Conservation (phyloP, 208 protist species). For the Porcisia hertigi region DNA sequence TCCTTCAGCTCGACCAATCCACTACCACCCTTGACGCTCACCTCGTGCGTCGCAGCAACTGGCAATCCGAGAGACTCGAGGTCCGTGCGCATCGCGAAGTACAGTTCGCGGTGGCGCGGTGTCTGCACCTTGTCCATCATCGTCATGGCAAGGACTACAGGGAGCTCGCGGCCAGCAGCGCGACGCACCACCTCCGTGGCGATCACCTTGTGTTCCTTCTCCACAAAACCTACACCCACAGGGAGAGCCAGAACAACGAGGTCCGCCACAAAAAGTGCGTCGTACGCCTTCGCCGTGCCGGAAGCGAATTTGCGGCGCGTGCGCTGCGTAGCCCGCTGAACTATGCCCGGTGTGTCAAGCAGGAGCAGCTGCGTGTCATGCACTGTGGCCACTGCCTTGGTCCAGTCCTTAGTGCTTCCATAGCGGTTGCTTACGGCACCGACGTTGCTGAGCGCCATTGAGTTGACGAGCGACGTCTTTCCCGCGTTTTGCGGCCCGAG, state of each 20-base stretch:
- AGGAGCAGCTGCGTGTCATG: conserved; percentile 89
- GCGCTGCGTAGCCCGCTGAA: conserved; percentile 41
- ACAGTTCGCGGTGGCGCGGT: conserved; percentile 81
- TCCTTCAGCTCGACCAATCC: conserved; percentile 91
- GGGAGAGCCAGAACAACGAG: conserved; percentile 78
- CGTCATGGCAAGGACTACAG: conserved; percentile 80
- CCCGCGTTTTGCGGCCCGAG: conserved; percentile 87
- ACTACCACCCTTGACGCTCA: conserved; percentile 82
- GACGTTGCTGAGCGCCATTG: conserved; percentile 79
- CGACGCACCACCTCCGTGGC: conserved; percentile 72
- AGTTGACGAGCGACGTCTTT: conserved; percentile 91
- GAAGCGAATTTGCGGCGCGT: conserved; percentile 55
- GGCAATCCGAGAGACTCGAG: conserved; percentile 78
- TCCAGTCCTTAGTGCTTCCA: conserved; percentile 83
- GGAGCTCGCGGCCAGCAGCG: conserved; percentile 72
- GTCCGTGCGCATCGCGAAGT: conserved; percentile 88
- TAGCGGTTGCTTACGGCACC: conserved; percentile 82
- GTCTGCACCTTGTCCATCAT: conserved; percentile 92
- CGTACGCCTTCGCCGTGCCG: conserved; percentile 72
- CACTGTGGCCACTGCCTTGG: conserved; percentile 78
- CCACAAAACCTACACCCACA: conserved; percentile 85
- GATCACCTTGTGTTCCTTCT: conserved; percentile 77
- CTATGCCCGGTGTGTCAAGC: conserved; percentile 86
- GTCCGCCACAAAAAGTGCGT: conserved; percentile 80
- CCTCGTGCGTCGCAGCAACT: conserved; percentile 65